Conservation (phyloP, 2,329 filamentous ascomycete genomes). For the Neurospora crassa region DNA sequence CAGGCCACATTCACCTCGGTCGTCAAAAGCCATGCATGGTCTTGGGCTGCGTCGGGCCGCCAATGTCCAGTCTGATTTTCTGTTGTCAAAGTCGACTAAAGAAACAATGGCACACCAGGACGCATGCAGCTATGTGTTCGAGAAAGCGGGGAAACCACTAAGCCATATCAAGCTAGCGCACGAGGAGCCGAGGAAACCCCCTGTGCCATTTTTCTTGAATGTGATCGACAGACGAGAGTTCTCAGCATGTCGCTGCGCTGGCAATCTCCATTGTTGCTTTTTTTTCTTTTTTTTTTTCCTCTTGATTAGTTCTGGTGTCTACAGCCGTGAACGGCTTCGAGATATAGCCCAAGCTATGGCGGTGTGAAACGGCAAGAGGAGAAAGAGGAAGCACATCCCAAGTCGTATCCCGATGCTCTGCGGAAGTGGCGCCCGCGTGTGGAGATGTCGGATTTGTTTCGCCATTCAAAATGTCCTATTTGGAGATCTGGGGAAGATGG, state of each 20-base stretch:
- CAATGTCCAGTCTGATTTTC: neutral
- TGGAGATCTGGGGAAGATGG: slow-evolving; percentile 1
- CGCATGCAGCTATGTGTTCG: neutral
- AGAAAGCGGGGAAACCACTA: neutral
- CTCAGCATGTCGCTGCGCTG: neutral
- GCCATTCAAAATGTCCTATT: neutral
- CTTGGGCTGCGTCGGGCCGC: neutral
- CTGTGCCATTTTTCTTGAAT: neutral
- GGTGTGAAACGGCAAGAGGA: neutral
- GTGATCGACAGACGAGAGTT: neutral
- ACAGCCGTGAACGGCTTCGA: neutral
- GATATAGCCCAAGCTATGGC: neutral
- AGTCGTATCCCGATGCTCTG: neutral
- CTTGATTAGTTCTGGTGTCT: neutral
- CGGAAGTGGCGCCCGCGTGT: neutral
- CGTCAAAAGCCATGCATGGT: neutral
- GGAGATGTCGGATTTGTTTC: neutral
- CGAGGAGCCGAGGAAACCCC: neutral
- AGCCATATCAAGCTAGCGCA: neutral
- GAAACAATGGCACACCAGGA: neutral
- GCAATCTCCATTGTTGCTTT: neutral
- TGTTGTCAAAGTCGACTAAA: neutral
- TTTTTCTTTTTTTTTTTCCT: neutral
- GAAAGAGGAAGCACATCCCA: neutral
- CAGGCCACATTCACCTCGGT: neutral